phyloP scores from a whole-genome alignment of 139 green algal genomes.

The Klebsormidium nitens region DNA sequence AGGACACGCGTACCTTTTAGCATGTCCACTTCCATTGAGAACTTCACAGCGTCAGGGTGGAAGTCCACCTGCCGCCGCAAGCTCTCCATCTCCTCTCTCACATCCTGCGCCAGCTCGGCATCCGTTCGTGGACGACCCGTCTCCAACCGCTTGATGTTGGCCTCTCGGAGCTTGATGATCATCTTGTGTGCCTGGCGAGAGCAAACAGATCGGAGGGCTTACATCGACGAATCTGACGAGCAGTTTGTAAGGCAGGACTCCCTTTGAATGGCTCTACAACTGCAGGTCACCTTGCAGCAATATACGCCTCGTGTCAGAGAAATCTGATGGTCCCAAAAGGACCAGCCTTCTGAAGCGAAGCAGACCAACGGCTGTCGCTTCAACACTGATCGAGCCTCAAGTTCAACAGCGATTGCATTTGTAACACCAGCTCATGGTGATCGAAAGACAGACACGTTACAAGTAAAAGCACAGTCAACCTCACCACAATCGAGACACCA shows the following conservation, averaged over 20 bases:
- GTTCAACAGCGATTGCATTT: no score
- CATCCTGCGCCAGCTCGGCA: conserved; percentile 3
- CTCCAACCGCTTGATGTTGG: conserved; percentile 17
- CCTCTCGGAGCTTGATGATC: conserved; percentile 36
- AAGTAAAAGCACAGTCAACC: no score
- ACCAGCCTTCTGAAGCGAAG: background rate
- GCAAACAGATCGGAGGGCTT: no score
- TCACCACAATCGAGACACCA: no score
- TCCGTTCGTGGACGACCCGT: background rate
- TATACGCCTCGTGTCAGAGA: background rate
- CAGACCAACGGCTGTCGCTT: background rate
- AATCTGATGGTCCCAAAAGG: background rate
- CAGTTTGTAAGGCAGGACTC: conserved; percentile 2
- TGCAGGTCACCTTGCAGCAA: background rate
- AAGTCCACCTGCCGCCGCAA: conserved; percentile 18
- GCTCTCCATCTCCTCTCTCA: conserved; percentile 14
- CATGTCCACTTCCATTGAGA: conserved; percentile 25
- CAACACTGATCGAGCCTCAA: no score
- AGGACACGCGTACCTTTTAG: conserved; percentile 13
- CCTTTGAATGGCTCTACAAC: background rate
- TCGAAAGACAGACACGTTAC: no score
- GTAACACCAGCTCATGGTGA: no score
- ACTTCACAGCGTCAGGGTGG: conserved; percentile 28
- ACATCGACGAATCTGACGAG: no score
- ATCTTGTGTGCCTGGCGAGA: conserved; percentile 29